Base-by-base conservation (phyloP, 2,329 filamentous ascomycete species). In the Phaeophleospora eucalypticola region DNA sequence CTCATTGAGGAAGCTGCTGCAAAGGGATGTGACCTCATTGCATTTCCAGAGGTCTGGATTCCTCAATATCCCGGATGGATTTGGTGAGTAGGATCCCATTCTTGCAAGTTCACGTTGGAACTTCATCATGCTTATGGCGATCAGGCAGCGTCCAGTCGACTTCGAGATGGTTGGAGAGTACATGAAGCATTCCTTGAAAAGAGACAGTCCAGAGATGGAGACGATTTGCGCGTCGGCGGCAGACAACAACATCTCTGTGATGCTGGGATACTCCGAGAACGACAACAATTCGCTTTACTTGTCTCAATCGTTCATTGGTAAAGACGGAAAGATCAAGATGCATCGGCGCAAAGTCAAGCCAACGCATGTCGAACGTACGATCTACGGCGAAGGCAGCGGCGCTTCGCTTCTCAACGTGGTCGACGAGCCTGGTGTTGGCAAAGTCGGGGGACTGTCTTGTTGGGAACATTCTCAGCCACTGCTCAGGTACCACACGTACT, bases 191-290 rank as follows among this genome's bases (percentile, higher is more conserved):
- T 32, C 27, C 27, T 32, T 32, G 27, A n/a, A 8, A 8, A 8
- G 8, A 8, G 27, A 32, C 27, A 32, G 27, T n/a, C 27, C 27
- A 8, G 27, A 32, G 27, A 32, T 32, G 27, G 27, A 32, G 8
- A n/a, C 27, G 8, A 32, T 32, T n/a, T n/a, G 27, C 8, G 27
- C 27, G n/a, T 32, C 8, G 8, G 27, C 27, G n/a, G 8, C 8
- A n/a, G 71, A 78, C 8, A 8, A 32, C 27, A 32, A 32, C 8
- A 32, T 32, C 8, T 8, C n/a, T 32, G 27, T 32, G 8, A n/a
- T n/a, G n/a, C 27, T 32, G 27, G n/a, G 27, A 8, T 32, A 8
- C 27, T 32, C 27, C 27, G 27, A n/a, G 27, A 32, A 32, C 27
- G 8, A 8, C 27, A 8, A 32, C 27, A 8, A 32, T n/a, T 32